Conservation (phyloP, 441 rosid genomes). For the Adansonia grandidieri region DNA sequence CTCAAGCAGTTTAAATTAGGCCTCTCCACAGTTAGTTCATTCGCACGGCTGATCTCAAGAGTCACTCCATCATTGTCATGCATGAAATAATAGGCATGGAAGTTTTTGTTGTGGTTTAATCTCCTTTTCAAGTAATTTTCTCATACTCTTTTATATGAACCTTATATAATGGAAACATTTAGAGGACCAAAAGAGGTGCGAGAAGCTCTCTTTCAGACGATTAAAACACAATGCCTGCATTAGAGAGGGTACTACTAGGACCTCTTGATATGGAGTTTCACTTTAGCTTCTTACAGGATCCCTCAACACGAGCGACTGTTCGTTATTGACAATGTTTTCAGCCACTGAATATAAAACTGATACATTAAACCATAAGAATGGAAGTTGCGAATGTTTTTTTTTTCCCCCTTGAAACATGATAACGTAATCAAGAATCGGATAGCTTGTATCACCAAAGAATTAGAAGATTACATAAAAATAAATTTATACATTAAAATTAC, state of each 20-base stretch:
- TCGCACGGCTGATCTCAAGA: not conserved
- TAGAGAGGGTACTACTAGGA: no score
- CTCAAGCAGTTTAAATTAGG: not conserved
- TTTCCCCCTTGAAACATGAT: not conserved
- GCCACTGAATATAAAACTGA: not conserved
- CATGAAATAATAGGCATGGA: not conserved
- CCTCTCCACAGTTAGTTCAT: not conserved
- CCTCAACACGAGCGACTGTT: no score
- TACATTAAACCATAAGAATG: not conserved
- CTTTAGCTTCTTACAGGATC: no score
- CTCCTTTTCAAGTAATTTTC: no score
- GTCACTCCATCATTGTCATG: not conserved
- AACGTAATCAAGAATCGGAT: conserved; percentile 3
- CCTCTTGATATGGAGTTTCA: no score
- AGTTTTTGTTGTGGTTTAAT: no score
- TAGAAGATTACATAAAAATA: conserved; percentile 37
- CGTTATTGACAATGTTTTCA: not conserved
- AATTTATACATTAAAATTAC: conserved; percentile 31
- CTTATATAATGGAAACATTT: no score
- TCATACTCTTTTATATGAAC: no score
- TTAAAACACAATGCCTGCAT: conserved; percentile 37
- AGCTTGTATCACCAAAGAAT: conserved; percentile 18
- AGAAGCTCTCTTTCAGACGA: no score
- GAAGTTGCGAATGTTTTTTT: not conserved
- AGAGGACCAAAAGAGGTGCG: no score